Evolutionary conservation across 2,329 filamentous ascomycete species (phyloP), one percentile per base, ranked within the genome.

Genomic region (Furcasterigmium sp.): DNA sequence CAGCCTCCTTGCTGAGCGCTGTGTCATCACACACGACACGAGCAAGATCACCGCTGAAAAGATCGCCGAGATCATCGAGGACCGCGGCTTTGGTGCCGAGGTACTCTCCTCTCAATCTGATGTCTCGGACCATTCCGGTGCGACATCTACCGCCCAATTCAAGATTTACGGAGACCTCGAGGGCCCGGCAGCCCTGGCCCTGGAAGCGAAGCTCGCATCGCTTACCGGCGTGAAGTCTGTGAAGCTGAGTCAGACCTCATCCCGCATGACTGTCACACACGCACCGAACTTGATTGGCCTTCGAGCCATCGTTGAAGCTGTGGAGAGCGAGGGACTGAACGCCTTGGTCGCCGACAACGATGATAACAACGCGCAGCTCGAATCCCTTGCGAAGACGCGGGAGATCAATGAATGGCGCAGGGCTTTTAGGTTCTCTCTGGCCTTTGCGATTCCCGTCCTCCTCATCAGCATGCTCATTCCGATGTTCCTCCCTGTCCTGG

Each of bases 361-460:
- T 55, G 93, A 98, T 66, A 97, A 95, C 62, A 95, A 95, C 57
- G 91, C 93, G 1, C 93, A 98, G 60, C 77, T 98, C 3, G 90
- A 97, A 62, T 97, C 93, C 2, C 75, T 98, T 3, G 87, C 93
- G 8, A 98, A 98, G 68, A 97, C 93, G 0, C 87, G 88, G 53
- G 93, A 98, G 63, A 95, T 98, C 49, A 87, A 85, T 50, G 90
- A 95, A 63, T 98, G 93, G 93, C 82, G 80, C 48, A 78, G 73
- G 23, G 88, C 90, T 0, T 95, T 97, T 64, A 74, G 77, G 49
- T 75, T 85, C 8, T 95, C 90, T 0, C 56, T 88, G 3, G 73
- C 75, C 4, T 97, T 97, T 59, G 90, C 91, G 3, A 67, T 97
- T 8, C 93, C 93, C 0, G 91, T 98, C 26, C 89, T 97, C 57